phyloP scores from a whole-genome alignment of 1,139 yeast genomes.

The Saccharomycopsis hybrid region DNA sequence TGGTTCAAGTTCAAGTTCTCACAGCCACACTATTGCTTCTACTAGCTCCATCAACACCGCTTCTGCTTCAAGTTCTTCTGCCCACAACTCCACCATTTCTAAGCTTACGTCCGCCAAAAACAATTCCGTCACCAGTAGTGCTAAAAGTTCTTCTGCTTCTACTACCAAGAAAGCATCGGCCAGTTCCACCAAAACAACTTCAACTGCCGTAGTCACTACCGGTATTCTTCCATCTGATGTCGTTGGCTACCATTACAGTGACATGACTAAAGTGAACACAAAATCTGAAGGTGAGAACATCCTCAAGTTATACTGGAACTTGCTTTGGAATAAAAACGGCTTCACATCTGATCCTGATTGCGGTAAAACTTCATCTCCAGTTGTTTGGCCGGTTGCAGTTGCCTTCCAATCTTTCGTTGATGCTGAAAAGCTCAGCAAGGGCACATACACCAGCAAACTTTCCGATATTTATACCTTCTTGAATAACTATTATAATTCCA shows the following conservation, averaged over 20 bases:
- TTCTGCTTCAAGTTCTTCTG: background rate
- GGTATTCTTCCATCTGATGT: conserved; percentile 6
- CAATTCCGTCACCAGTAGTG: background rate
- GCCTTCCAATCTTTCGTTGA: conserved; percentile 16
- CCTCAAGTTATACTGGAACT: conserved; percentile 2
- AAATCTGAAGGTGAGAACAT: conserved; percentile 7
- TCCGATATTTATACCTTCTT: conserved; percentile 3
- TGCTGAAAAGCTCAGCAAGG: conserved; percentile 12
- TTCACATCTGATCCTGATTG: background rate
- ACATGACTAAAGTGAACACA: background rate
- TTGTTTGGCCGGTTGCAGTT: conserved; percentile 16
- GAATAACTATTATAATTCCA: conserved; percentile 9
- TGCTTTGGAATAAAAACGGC: conserved; percentile 7
- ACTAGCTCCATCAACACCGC: background rate
- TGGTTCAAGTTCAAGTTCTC: too few species aligned
- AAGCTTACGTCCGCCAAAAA: background rate
- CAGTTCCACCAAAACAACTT: background rate
- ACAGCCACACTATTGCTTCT: background rate
- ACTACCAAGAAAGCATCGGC: background rate
- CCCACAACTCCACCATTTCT: background rate
- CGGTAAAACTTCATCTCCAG: background rate
- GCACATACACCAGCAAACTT: conserved; percentile 8
- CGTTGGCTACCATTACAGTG: background rate
- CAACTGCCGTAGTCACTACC: background rate
- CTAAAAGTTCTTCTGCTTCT: background rate